Evolutionary conservation across 2,329 filamentous ascomycete species (phyloP).

Genomic region (Penicillium sp.): DNA sequence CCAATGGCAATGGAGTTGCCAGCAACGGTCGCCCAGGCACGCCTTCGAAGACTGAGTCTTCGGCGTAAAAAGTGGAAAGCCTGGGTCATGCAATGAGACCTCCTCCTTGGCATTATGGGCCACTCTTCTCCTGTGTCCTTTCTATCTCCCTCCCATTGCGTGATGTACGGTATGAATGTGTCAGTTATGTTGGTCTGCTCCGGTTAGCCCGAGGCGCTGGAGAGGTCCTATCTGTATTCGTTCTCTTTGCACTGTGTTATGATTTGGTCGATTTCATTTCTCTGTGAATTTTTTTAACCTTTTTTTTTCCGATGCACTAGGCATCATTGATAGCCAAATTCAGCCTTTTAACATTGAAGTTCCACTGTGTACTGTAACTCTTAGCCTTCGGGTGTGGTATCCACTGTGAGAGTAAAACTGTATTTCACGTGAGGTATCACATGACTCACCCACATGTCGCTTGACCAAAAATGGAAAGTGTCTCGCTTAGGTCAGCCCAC

Average conservation of each 20-base stretch:
- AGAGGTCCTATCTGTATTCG: constrained; percentile 19
- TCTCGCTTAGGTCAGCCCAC: constrained; percentile 44
- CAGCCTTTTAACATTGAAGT: constrained; percentile 8
- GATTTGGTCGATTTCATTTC: constrained; percentile 18
- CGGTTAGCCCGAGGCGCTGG: constrained; percentile 11
- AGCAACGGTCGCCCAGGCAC: constrained; percentile 26
- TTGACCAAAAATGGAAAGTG: constrained; percentile 12
- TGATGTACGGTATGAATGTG: constrained; percentile 26
- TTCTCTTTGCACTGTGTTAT: constrained; percentile 19
- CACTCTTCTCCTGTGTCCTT: constrained; percentile 13
- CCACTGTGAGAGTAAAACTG: neutral
- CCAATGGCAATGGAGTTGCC: constrained; percentile 26
- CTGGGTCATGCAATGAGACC: neutral
- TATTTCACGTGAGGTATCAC: neutral
- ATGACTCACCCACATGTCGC: constrained; percentile 9
- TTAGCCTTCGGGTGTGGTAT: neutral
- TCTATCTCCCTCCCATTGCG: constrained; percentile 11
- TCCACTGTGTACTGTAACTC: neutral
- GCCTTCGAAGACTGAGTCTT: constrained; percentile 31
- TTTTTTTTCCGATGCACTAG: constrained; percentile 14
- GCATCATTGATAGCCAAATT: constrained; percentile 18
- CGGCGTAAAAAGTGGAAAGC: constrained; percentile 19
- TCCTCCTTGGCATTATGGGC: neutral
- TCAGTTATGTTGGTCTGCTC: constrained; percentile 15
- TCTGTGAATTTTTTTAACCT: constrained; percentile 16